Percentiles rank a stretch among this genome's conserved stretches.
Conservation (phyloP, 2,329 filamentous ascomycete species). For the Penicillium sp. region DNA sequence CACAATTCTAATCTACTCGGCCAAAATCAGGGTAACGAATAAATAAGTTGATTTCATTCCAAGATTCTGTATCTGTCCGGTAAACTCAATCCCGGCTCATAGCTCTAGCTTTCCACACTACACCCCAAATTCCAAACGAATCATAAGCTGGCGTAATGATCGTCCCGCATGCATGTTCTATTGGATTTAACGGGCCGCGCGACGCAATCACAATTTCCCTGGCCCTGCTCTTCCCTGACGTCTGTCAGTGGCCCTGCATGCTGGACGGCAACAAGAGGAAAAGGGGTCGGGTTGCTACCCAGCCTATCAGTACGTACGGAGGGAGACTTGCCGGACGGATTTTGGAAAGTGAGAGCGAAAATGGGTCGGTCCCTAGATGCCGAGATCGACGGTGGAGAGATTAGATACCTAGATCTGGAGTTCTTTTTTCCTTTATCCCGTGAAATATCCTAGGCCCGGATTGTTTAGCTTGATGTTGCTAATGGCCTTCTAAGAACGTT, state of each 20-base stretch:
- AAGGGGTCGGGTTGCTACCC: neutral
- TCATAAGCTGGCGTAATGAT: neutral
- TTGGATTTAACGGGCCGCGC: neutral
- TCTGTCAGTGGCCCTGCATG: constrained; percentile 9
- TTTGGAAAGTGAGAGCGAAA: neutral
- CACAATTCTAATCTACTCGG: neutral
- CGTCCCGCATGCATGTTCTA: neutral
- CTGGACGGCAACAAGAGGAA: constrained; percentile 2
- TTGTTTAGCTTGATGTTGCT: too few species aligned
- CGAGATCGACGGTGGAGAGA: neutral
- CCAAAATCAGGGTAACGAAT: too few species aligned
- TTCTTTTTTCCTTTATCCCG: neutral
- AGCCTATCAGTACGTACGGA: neutral
- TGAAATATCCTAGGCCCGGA: too few species aligned
- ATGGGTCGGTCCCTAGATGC: neutral
- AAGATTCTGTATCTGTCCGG: neutral
- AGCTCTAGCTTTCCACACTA: neutral
- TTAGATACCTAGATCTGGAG: neutral
- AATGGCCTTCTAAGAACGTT: too few species aligned
- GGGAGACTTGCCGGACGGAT: neutral
- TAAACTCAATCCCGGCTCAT: neutral
- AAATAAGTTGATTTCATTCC: neutral
- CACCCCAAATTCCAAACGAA: neutral
- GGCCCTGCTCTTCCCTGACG: constrained; percentile 4
- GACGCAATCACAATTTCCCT: constrained; percentile 10